Percentiles rank a stretch among this genome's conserved stretches.
Evolutionary conservation across 768 basidiomycete genomes (phyloP).

Genomic region (Ramaria sp.): DNA sequence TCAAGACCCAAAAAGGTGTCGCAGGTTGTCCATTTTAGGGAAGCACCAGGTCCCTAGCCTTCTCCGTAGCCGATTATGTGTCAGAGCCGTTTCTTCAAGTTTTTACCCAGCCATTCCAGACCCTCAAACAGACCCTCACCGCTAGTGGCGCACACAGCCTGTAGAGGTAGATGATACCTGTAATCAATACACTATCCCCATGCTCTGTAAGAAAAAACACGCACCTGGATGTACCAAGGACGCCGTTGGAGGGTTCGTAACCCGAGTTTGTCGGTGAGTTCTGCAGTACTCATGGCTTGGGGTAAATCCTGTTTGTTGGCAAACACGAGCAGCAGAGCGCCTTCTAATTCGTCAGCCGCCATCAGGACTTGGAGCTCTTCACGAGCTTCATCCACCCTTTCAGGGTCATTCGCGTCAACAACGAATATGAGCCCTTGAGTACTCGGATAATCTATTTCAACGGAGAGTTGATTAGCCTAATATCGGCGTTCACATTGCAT

Average conservation of each 20-base stretch:
- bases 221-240: slow-evolving; percentile 94
- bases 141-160: slow-evolving; percentile 97
- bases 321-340: slow-evolving; percentile 83
- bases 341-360: slow-evolving; percentile 97
- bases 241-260: slow-evolving; percentile 93
- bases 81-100: slow-evolving; percentile 80
- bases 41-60: no score
- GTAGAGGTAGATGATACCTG: slow-evolving; percentile 7
- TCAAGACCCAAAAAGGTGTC: no score
- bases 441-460: slow-evolving; percentile 89
- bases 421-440: slow-evolving; percentile 99
- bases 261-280: slow-evolving; percentile 93
- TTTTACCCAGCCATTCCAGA: slow-evolving; percentile 89
- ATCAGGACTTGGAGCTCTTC: slow-evolving; percentile 99
- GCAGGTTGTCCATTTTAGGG: no score
- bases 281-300: slow-evolving; percentile 34
- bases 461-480: neutral
- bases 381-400: slow-evolving; percentile 97
- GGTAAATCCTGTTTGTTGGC: slow-evolving; percentile 57
- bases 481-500: no score
- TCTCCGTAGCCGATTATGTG: no score
- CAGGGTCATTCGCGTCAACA: slow-evolving; percentile 98
- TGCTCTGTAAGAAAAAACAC: neutral
- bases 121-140: slow-evolving; percentile 99
- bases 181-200: neutral